A percentile compares a stretch with the other conserved stretches of the same genome.
Evolutionary conservation across 495 filamentous ascomycete species (phyloP).

Genomic region (Penicillium dipodomyicola): DNA sequence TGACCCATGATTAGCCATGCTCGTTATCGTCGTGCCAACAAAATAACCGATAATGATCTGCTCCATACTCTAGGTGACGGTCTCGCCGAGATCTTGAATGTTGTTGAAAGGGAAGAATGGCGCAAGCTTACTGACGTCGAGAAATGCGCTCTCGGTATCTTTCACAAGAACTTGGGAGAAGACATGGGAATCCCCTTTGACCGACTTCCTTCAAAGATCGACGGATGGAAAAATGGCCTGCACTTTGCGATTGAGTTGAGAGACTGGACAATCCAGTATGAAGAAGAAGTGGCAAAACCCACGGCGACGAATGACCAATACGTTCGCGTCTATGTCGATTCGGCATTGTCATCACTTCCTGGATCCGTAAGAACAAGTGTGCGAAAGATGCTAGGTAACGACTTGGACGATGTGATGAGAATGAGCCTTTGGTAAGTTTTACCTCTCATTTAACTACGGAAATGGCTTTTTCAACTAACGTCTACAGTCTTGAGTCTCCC

Average conservation of each 20-base stretch:
- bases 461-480: conserved; percentile 1
- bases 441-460: neutral
- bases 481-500: conserved; percentile 24
- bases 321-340: conserved; percentile 31
- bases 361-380: conserved; percentile 15
- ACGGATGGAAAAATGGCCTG: conserved; percentile 52
- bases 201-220: conserved; percentile 18
- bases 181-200: conserved; percentile 42
- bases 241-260: conserved; percentile 52
- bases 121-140: conserved; percentile 41
- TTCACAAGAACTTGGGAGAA: conserved; percentile 40
- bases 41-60: conserved; percentile 44
- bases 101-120: conserved; percentile 42
- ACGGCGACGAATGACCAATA: conserved; percentile 29
- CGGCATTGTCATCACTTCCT: conserved; percentile 21
- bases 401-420: conserved; percentile 30
- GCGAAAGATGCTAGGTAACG: conserved; percentile 24
- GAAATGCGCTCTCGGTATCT: conserved; percentile 40
- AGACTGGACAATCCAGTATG: conserved; percentile 50
- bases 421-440: conserved; percentile 23
- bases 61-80: conserved; percentile 45
- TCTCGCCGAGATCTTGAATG: conserved; percentile 35
- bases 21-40: conserved; percentile 33
- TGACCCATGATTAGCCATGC: conserved; percentile 27
- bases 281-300: conserved; percentile 32